These are phyloP conservation scores for Phaeotremella fagi DNA, from an alignment of 768 basidiomycete genomes.

Conservation along the genomic window DNA sequence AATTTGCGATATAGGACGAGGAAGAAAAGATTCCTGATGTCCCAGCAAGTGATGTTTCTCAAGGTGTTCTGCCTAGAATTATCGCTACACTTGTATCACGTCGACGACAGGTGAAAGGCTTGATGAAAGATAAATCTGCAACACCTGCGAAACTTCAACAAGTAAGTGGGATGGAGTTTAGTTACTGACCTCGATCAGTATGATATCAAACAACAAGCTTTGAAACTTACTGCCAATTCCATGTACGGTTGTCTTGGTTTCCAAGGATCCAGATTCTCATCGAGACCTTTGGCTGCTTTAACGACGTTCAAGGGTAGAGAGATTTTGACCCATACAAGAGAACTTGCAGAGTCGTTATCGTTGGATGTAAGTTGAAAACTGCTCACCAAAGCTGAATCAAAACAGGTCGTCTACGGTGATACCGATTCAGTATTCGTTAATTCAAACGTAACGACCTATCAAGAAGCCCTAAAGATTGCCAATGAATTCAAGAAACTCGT, in stretches of 20 bases:
- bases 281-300: conserved; percentile 89
- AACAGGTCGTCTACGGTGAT: conserved; percentile 98
- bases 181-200: conserved; percentile 55
- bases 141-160: conserved; percentile 73
- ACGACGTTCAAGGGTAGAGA: conserved; percentile 98
- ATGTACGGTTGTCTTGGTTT: conserved; percentile 99
- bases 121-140: conserved; percentile 80
- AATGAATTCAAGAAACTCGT: conserved; percentile 90
- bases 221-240: conserved; percentile 97
- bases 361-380: conserved; percentile 67
- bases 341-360: conserved; percentile 81
- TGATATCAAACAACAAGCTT: conserved; percentile 93
- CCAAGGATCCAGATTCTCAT: conserved; percentile 93
- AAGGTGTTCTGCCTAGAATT: conserved; percentile 91
- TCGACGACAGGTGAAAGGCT: conserved; percentile 78
- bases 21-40: conserved; percentile 89
- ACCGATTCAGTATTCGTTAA: conserved; percentile 99
- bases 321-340: conserved; percentile 86
- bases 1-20: conserved; percentile 50
- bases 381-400: not conserved
- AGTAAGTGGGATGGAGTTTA: conserved; percentile 52
- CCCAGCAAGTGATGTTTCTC: conserved; percentile 63
- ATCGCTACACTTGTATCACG: conserved; percentile 94
- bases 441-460: conserved; percentile 81
- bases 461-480: conserved; percentile 86